Percentiles rank a stretch among this genome's conserved stretches.
phyloP scores from a whole-genome alignment of 2,329 filamentous ascomycete genomes.

The Sclerotinia spermophila region DNA sequence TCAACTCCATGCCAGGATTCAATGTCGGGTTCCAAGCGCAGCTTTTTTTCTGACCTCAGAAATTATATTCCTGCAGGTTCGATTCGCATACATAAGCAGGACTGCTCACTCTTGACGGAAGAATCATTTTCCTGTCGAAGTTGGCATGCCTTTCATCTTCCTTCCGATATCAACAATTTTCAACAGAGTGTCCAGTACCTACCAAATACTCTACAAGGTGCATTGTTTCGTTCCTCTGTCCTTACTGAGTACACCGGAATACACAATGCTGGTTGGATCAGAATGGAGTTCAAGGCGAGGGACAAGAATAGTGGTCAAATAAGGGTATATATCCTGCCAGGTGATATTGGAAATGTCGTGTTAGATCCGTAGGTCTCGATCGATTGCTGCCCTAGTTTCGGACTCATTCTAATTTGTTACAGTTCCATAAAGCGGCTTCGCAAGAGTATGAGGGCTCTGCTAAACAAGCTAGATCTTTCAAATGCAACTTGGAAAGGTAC shows the following conservation, averaged over 20 bases:
- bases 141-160: constrained; percentile 28
- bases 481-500: constrained; percentile 52
- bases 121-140: constrained; percentile 20
- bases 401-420: not conserved
- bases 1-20: not conserved
- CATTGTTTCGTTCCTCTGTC: constrained; percentile 22
- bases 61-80: constrained; percentile 34
- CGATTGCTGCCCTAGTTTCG: not conserved
- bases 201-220: constrained; percentile 24
- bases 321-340: constrained; percentile 61
- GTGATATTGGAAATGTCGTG: constrained; percentile 55
- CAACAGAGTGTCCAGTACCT: constrained; percentile 18
- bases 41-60: constrained; percentile 26
- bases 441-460: constrained; percentile 46
- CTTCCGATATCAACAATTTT: constrained; percentile 20
- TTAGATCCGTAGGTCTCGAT: constrained; percentile 40
- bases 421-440: constrained; percentile 46
- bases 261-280: constrained; percentile 32
- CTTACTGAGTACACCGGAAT: constrained; percentile 25
- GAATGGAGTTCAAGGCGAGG: constrained; percentile 32
- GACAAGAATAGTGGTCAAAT: constrained; percentile 36
- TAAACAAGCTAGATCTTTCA: constrained; percentile 55
- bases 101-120: constrained; percentile 17
- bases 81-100: constrained; percentile 24
- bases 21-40: not conserved